Evolutionary conservation across 148 eudicot species (phyloP), one percentile per base, ranked within the genome.

Genomic region (Rhododendron mucronatum): DNA sequence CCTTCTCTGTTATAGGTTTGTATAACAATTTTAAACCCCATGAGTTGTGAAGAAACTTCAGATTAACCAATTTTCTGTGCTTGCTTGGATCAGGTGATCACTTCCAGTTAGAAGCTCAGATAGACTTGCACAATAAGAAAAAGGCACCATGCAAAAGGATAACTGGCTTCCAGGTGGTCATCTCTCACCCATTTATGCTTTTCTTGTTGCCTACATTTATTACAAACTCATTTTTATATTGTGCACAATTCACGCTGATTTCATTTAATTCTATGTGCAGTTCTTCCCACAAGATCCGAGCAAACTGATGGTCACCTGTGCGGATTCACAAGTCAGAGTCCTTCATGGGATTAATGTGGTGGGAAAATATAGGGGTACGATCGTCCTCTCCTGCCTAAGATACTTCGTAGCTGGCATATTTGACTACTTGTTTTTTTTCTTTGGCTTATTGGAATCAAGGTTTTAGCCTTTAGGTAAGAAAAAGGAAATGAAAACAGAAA

Each of bases 291-390:
- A 91, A 89, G 98, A 97, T 88, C 90, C 94, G 2, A 89, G 88
- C 89, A 97, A 93, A 90, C 92, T 97, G 65, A 88, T 97, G 98
- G 95, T 97, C 55, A 93, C 98, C 53, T 93, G 93, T 88, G 99
- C 98, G 69, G 98, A 94, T 91, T 92, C 96, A 85, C 96, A 92
- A 88, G 90, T 97, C 77, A 91, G 95, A 90, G 92, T 97, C 67
- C 89, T 97, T 82, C 88, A 91, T 9, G 99, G 96, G 55, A 87
- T 85, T 82, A 87, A 94, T 88, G 93, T 97, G 83, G 90, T 97
- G 65, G 91, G 92, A 57, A 97, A 94, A 90, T 97, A 88, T 82
- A 93, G 87, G 89, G 96, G 99, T 95, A 90, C 1, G 26, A 85
- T 47, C 85, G 39, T 80, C 51, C 13, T 87, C 63, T 78, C 44